A percentile compares a stretch with the other conserved stretches of the same genome.
Conservation (phyloP, 257 asterid species). For the Penstemon newberryi region DNA sequence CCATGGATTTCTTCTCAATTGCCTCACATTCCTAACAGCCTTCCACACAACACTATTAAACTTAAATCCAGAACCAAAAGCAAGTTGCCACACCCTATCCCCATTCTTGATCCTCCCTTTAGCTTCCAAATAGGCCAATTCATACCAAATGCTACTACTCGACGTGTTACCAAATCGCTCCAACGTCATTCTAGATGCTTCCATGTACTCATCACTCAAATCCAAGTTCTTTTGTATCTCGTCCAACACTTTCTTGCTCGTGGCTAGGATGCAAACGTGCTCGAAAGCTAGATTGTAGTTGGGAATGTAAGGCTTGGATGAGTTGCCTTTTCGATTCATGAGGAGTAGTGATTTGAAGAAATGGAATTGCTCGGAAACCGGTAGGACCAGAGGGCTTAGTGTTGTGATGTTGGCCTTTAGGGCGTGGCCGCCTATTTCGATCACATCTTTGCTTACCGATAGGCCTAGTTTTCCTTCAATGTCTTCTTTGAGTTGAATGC, state of each 20-base stretch:
- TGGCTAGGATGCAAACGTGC: constrained; percentile 63
- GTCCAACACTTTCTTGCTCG: constrained; percentile 57
- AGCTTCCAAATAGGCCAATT: constrained; percentile 66
- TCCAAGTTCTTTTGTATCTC: constrained; percentile 62
- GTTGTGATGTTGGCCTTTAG: constrained; percentile 73
- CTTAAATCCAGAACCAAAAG: constrained; percentile 72
- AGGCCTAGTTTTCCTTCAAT: constrained; percentile 55
- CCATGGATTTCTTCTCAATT: constrained; percentile 45
- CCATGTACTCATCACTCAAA: constrained; percentile 70
- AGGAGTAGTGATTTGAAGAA: constrained; percentile 54
- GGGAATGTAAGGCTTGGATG: constrained; percentile 60
- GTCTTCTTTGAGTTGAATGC: constrained; percentile 63
- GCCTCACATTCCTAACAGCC: constrained; percentile 41
- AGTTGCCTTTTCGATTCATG: constrained; percentile 6
- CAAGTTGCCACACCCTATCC: constrained; percentile 67
- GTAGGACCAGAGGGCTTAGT: constrained; percentile 64
- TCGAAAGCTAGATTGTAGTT: constrained; percentile 63
- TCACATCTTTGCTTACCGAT: constrained; percentile 51
- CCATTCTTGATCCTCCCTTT: constrained; percentile 48
- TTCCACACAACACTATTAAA: constrained; percentile 76
- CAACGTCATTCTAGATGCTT: constrained; percentile 69
- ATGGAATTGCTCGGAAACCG: constrained; percentile 62
- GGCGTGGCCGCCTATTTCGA: constrained; percentile 65
- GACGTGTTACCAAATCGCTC: constrained; percentile 79
- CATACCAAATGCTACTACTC: constrained; percentile 81